These are phyloP conservation scores for Hsuehochloa calcarea DNA, from an alignment of 176 grass and related monocot species.

Conservation along the genomic window DNA sequence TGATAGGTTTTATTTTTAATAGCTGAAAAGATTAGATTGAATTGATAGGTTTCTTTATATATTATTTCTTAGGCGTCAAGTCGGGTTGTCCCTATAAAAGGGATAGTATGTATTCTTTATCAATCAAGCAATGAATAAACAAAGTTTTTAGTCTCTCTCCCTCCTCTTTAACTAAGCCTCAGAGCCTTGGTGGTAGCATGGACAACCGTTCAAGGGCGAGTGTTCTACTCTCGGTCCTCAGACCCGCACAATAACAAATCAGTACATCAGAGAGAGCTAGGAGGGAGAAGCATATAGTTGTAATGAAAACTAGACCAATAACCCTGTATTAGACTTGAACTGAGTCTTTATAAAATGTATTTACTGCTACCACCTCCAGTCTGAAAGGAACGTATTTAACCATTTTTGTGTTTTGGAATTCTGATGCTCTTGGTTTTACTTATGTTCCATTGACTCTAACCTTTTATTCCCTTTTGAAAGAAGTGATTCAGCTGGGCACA, in stretches of 20 bases:
- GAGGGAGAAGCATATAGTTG: not conserved
- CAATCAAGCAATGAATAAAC: too few relatives aligned
- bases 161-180: too few relatives aligned
- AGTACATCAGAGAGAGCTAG: not conserved
- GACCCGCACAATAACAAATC: not conserved
- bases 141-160: too few relatives aligned
- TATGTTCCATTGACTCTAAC: slow-evolving; percentile 5
- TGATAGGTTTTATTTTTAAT: too few relatives aligned
- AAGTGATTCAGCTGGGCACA: slow-evolving; percentile 48
- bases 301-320: not conserved
- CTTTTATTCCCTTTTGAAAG: slow-evolving; percentile 25
- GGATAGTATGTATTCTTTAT: too few relatives aligned
- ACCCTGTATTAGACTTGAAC: not conserved
- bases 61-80: too few relatives aligned
- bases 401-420: not conserved
- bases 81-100: too few relatives aligned
- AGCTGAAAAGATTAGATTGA: too few relatives aligned
- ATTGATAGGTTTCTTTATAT: too few relatives aligned
- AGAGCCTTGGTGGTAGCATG: too few relatives aligned
- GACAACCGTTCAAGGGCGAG: too few relatives aligned
- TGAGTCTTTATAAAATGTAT: not conserved
- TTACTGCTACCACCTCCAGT: not conserved
- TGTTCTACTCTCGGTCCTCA: too few relatives aligned
- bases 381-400: not conserved
- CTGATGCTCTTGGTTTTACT: not conserved